phyloP scores from a whole-genome alignment of 257 asterid genomes.

The Forsythia suspensa region DNA sequence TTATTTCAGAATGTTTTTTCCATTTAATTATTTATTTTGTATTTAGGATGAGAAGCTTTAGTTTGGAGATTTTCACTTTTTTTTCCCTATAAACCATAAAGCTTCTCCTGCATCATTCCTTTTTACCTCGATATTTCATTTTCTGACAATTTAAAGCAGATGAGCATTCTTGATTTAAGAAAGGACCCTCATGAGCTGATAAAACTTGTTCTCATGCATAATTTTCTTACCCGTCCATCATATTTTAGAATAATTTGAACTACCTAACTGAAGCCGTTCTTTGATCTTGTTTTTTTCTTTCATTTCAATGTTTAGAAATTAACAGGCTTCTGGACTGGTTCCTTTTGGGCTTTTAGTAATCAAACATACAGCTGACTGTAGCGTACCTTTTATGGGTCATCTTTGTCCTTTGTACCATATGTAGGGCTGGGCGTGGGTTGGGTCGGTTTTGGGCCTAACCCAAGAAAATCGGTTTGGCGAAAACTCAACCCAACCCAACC shows the following conservation, averaged over 20 bases:
- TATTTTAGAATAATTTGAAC: neutral
- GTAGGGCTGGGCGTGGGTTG: too few species aligned
- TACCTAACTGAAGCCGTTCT: neutral
- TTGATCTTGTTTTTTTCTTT: neutral
- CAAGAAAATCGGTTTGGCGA: too few species aligned
- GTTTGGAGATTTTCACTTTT: neutral
- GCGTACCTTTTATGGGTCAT: neutral
- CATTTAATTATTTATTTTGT: slow-evolving; percentile 1
- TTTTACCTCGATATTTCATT: neutral
- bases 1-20: slow-evolving; percentile 7
- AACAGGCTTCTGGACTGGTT: neutral
- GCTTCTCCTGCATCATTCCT: neutral
- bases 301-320: neutral
- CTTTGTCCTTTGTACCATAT: neutral
- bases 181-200: neutral
- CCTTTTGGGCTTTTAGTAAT: neutral
- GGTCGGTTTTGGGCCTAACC: too few species aligned
- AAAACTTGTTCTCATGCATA: neutral
- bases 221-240: neutral
- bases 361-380: neutral
- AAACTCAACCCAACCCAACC: too few species aligned
- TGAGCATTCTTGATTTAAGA: neutral
- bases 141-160: neutral
- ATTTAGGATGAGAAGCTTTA: neutral
- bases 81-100: neutral